These are phyloP conservation scores for Plasmodium fragile DNA, from an alignment of 169 alveolate species.

Conservation along the genomic window DNA sequence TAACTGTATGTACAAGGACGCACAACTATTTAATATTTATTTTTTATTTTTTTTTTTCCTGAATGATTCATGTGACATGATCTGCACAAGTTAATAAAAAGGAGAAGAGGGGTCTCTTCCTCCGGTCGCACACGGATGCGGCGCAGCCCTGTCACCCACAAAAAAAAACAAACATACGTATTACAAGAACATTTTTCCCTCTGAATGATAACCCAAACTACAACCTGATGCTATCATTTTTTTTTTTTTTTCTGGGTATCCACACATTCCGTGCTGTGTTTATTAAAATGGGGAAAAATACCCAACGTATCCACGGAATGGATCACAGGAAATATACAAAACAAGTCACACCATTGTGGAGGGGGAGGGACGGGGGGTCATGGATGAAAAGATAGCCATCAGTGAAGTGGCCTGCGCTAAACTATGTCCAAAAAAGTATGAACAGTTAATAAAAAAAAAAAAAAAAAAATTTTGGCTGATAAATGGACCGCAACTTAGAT, in stretches of 20 bases:
- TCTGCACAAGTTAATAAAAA: background rate
- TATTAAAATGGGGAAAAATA: background rate
- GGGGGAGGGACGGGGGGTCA: background rate
- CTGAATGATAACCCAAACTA: background rate
- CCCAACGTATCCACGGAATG: background rate
- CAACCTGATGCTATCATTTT: background rate
- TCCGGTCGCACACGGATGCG: background rate
- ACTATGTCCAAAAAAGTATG: background rate
- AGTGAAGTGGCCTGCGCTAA: background rate
- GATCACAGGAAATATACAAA: background rate
- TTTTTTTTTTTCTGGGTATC: background rate
- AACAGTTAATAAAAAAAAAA: constrained; percentile 8
- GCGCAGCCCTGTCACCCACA: background rate
- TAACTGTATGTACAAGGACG: background rate
- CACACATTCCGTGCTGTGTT: background rate
- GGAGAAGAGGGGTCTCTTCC: background rate
- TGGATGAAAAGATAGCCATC: background rate
- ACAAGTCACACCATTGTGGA: background rate
- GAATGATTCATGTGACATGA: background rate
- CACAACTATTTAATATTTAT: background rate
- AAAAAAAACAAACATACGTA: background rate
- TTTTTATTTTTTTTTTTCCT: background rate
- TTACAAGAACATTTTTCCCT: background rate
- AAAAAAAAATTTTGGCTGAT: background rate
- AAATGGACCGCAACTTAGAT: background rate